Percentiles rank a stretch among this genome's conserved stretches.
phyloP scores from a whole-genome alignment of 495 filamentous ascomycete species.

The Aspergillus bertholletiae region DNA sequence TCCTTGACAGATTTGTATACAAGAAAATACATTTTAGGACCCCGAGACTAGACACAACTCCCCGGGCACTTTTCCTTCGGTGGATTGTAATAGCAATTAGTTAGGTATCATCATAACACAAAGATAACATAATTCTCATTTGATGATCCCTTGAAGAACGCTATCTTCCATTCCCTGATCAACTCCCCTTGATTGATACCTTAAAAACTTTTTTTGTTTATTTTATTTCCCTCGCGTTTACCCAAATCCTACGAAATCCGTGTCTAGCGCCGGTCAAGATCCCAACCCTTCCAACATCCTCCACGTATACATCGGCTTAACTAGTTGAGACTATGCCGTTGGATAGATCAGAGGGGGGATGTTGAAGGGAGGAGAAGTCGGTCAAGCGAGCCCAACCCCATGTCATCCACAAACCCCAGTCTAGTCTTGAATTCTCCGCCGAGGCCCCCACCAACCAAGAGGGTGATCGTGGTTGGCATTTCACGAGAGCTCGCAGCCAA shows the following conservation, averaged over 20 bases:
- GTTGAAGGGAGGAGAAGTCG: constrained; percentile 1
- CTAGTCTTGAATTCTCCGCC: constrained; percentile 3
- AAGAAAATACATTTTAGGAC: background rate
- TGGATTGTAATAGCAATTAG: background rate
- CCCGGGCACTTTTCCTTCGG: background rate
- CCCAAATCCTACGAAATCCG: constrained; percentile 1
- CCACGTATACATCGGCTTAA: background rate
- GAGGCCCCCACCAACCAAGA: background rate
- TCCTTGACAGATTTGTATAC: background rate
- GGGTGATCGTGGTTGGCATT: background rate
- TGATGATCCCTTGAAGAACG: background rate
- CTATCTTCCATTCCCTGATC: background rate
- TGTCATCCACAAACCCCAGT: background rate
- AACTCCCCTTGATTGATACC: background rate
- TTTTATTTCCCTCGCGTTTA: background rate
- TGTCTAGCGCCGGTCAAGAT: background rate
- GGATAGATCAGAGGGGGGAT: constrained; percentile 5
- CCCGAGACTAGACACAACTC: background rate
- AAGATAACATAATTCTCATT: background rate
- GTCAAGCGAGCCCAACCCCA: constrained; percentile 8
- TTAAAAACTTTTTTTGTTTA: background rate
- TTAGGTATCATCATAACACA: background rate
- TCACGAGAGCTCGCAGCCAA: constrained; percentile 2
- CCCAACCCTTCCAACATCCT: background rate
- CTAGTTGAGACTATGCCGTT: background rate